Conservation (phyloP, 768 basidiomycete genomes). For the Amanita fuliginea region DNA sequence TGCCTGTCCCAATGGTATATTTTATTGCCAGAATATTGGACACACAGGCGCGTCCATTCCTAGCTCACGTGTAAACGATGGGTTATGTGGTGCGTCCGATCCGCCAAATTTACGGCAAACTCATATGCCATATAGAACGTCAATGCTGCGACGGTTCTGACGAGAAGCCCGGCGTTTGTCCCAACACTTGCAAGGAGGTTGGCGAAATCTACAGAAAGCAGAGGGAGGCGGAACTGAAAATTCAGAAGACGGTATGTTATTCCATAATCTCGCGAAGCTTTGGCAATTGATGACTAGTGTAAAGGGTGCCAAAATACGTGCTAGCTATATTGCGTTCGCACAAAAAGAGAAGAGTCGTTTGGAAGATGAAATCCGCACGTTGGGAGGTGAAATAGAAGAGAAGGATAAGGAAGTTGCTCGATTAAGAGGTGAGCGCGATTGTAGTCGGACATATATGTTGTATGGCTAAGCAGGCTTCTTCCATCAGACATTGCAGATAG, state of each 20-base stretch:
- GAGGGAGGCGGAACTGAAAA: conserved; percentile 63
- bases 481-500: conserved; percentile 62
- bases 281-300: conserved; percentile 1
- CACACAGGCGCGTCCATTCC: conserved; percentile 76
- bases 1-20: conserved; percentile 65
- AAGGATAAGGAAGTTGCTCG: conserved; percentile 65
- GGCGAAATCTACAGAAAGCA: conserved; percentile 61
- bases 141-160: conserved; percentile 97
- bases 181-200: conserved; percentile 64
- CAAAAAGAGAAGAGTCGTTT: conserved; percentile 83
- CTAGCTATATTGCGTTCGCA: conserved; percentile 79
- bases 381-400: conserved; percentile 45
- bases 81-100: conserved; percentile 72
- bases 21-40: conserved; percentile 83
- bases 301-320: conserved; percentile 86
- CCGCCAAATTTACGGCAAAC: neutral
- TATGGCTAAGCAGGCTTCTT: neutral
- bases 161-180: conserved; percentile 73
- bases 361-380: conserved; percentile 45
- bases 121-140: conserved; percentile 42
- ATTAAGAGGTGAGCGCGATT: conserved; percentile 43
- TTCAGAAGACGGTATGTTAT: conserved; percentile 62
- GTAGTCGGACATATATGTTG: neutral
- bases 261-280: neutral
- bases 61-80: conserved; percentile 81